Percentiles rank a stretch among this genome's conserved stretches.
These are phyloP conservation scores for Rhizophora mangle DNA, from an alignment of 345 rosid species.

Conservation along the genomic window DNA sequence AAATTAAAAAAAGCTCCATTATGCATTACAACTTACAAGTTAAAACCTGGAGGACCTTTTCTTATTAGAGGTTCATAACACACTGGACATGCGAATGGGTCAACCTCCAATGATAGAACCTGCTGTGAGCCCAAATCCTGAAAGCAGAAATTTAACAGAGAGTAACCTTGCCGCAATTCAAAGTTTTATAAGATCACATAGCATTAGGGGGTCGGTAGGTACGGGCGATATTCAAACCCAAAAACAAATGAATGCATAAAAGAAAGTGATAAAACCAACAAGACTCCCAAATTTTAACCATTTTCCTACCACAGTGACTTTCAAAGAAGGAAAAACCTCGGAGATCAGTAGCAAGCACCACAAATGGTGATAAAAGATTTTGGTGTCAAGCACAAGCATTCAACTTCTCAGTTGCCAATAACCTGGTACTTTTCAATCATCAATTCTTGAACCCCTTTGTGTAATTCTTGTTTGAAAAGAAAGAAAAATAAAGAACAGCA, in stretches of 20 bases:
- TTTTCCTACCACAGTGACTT: too few species aligned
- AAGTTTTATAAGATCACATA: too few species aligned
- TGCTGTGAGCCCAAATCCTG: conserved; percentile 40
- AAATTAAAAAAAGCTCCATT: neutral
- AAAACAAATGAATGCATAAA: too few species aligned
- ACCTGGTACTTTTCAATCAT: neutral
- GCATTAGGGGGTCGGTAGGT: too few species aligned
- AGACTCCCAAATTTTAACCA: too few species aligned
- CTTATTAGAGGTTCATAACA: conserved; percentile 81
- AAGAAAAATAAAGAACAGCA: too few species aligned
- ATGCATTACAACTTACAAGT: conserved; percentile 55
- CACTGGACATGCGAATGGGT: conserved; percentile 74
- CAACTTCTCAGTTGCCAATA: neutral
- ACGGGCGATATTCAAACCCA: too few species aligned
- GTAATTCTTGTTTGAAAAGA: too few species aligned
- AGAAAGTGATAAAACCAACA: too few species aligned
- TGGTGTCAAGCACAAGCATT: neutral
- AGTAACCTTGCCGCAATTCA: too few species aligned
- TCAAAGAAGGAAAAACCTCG: too few species aligned
- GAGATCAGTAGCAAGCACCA: neutral
- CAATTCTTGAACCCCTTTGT: neutral
- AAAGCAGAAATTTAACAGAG: conserved; percentile 5
- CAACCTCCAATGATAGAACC: conserved; percentile 38
- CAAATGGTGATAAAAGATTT: neutral
- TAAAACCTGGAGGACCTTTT: conserved; percentile 89